Evolutionary conservation across 2,329 filamentous ascomycete species (phyloP), one percentile per base, ranked within the genome.

Genomic region (Chaetomium sp.): DNA sequence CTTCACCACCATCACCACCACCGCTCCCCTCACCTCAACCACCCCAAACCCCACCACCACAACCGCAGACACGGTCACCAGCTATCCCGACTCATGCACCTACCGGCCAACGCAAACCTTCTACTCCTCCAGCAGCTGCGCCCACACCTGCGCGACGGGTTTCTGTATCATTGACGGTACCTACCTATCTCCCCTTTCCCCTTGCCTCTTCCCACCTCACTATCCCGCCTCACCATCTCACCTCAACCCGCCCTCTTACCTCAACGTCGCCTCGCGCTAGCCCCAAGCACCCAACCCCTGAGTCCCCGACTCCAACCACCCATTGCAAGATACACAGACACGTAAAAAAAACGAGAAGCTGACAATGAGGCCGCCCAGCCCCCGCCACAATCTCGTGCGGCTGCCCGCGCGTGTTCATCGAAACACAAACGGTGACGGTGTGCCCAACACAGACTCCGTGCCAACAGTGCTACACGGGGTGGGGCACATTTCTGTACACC

Each of bases 111-210:
- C 70, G 2, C 69, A 70, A 35, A 72, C 70, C 4, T 55, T 65
- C 19, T 72, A 69, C 49, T 65, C 66, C 9, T 63, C 23, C 29
- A 69, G 63, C 65, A 69, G 70, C 5, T 72, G 70, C 35, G 53
- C 65, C 3, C 42, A 65, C 16, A 51, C 61, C n/a, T 72, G 70
- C 53, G 21, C 50, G 0, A 65, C 49, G 2, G 62, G 58, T 1
- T 71, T 72, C 54, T 72, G 69, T 47, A 49, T 72, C 47, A 65
- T 54, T 10, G 70, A 72, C 21, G 70, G 70, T 71, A 3, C 49
- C 23, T 9, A 29, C 23, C 19, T 9, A n/a, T 35, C 3, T 4
- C 57, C 9, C 19, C 25, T 53, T 10, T n/a, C 12, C 16, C 55
- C 23, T 29, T 35, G 19, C 29, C 19, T 13, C 13, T 35, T 10